Evolutionary conservation across 148 eudicot genomes (phyloP), one percentile per base, ranked within the genome.

Genomic region (Silene latifolia): DNA sequence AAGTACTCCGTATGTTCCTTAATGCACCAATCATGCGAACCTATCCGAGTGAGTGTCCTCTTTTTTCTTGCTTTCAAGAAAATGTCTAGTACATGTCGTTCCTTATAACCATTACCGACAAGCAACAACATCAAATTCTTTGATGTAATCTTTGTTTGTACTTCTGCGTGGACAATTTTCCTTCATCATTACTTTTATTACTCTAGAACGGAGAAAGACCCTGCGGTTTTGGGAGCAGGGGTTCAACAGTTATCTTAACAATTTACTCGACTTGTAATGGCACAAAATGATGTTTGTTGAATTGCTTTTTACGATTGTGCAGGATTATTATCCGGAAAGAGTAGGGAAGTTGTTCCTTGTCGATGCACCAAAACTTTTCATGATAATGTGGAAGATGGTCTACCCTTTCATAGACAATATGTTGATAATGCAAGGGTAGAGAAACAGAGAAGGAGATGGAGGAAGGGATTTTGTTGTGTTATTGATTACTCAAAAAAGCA

Each of bases 271-370:
- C 53, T 39, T 42, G 15, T 67, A n/a, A 35, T 67, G 24, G 15
- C 71, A 42, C 18, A 13, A 68, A 67, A 0, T 68, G 72, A 46
- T 21, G 51, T 27, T 25, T 65, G 57, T 42, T 46, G 29, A 1
- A 35, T 17, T 44, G 18, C 25, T 23, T 7, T 39, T n/a, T 19
- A 54, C 24, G 48, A 29, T 19, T 44, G 46, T 75, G 79, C 88
- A 95, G 97, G 97, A 95, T 60, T 90, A 78, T 79, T 88, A 90
- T 77, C 98, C 98, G 7, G 98, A 95, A 81, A 87, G 96, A 81
- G 80, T 95, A 21, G 97, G 91, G 20, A 95, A 95, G 81, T 25
- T 90, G 63, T 78, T 80, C 71, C 47, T 92, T 0, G 74, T 92
- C 19, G 88, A 92, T 29, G 97, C 86, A 44, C 97, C 98, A 11